A percentile compares a stretch with the other conserved stretches of the same genome.
Conservation (phyloP, 176 grass and related monocot species). For the Luzula sylvatica region DNA sequence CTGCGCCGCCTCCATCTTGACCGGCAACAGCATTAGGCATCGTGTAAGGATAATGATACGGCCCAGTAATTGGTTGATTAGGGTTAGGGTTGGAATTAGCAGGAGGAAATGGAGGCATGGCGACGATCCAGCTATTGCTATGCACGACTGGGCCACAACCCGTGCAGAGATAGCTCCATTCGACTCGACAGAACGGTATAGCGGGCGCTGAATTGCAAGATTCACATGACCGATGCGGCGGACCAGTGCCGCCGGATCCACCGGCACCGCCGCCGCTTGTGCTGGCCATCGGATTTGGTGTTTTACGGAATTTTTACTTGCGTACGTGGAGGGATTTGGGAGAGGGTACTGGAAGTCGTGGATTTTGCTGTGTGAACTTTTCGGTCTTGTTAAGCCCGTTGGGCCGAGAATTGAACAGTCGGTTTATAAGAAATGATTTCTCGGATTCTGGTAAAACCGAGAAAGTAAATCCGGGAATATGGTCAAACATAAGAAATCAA, state of each 20-base stretch:
- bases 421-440: no score
- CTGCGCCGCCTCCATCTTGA: background rate
- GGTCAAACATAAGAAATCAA: no score
- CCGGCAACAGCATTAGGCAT: slow-evolving; percentile 6
- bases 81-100: background rate
- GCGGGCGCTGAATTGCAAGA: slow-evolving; percentile 27
- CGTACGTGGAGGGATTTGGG: no score
- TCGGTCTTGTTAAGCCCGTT: no score
- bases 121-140: slow-evolving; percentile 38
- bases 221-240: slow-evolving; percentile 15
- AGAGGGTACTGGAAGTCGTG: no score
- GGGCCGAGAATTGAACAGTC: no score
- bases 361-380: no score
- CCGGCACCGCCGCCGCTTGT: background rate
- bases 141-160: slow-evolving; percentile 32
- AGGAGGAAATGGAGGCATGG: slow-evolving; percentile 21
- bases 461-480: no score
- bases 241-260: background rate
- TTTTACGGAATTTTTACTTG: no score
- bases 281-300: background rate
- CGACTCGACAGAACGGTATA: slow-evolving; percentile 40
- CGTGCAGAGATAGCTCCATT: slow-evolving; percentile 44
- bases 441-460: no score
- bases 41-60: background rate
- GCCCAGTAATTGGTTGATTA: background rate